Evolutionary conservation across 2,329 filamentous ascomycete species (phyloP).

Genomic region (Neurospora sp.): DNA sequence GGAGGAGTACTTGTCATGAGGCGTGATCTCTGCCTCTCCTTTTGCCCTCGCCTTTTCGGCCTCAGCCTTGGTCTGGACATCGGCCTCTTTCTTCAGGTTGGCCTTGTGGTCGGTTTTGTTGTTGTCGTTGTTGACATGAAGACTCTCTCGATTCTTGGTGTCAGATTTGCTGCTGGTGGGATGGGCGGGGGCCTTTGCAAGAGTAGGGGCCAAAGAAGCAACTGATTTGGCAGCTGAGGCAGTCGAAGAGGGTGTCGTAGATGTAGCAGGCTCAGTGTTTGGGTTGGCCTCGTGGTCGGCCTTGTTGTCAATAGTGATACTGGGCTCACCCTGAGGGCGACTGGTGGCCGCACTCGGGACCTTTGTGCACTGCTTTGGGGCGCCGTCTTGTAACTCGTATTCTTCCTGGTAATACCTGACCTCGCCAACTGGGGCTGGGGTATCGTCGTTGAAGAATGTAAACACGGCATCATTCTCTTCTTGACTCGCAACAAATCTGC

Average conservation of each 20-base stretch:
- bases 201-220: not conserved
- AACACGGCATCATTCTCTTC: not conserved
- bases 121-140: not conserved
- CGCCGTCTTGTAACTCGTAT: not conserved
- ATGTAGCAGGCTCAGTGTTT: not conserved
- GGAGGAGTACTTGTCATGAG: conserved; percentile 44
- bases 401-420: not conserved
- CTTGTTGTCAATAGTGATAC: too few relatives aligned
- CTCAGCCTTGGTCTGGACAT: too few relatives aligned
- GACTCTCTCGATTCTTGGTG: not conserved
- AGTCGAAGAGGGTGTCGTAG: not conserved
- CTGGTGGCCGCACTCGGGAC: too few relatives aligned
- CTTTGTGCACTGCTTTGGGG: too few relatives aligned
- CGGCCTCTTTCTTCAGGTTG: not conserved
- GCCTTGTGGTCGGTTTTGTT: not conserved
- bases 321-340: too few relatives aligned
- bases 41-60: too few relatives aligned
- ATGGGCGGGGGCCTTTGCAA: not conserved
- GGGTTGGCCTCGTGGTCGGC: too few relatives aligned
- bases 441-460: not conserved
- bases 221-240: not conserved
- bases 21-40: conserved; percentile 28
- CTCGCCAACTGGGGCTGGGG: not conserved
- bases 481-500: not conserved
- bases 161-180: not conserved